Evolutionary conservation across 768 basidiomycete genomes (phyloP).

Genomic region (Basidioascus undulatus): DNA sequence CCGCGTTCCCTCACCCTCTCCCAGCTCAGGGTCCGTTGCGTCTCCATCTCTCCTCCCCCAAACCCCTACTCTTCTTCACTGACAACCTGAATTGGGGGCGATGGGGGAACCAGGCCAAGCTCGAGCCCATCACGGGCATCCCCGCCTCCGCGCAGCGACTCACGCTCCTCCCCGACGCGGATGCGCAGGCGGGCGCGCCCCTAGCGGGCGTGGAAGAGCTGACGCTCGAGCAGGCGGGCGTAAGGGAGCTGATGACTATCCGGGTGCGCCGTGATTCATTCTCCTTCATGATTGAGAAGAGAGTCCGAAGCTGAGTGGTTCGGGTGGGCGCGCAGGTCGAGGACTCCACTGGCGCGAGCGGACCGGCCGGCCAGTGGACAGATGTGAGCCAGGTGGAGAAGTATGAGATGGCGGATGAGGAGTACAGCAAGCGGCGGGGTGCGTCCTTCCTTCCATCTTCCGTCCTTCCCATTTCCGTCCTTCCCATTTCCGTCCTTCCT

Average conservation of each 20-base stretch:
- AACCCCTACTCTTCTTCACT: background rate
- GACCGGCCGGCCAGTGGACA: conserved; percentile 64
- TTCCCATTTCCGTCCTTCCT: background rate
- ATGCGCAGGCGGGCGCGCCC: conserved; percentile 23
- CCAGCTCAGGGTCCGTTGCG: conserved; percentile 46
- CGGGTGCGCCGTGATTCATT: conserved; percentile 43
- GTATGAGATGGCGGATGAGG: conserved; percentile 61
- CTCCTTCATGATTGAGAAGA: too few species aligned
- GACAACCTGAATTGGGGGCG: too few species aligned
- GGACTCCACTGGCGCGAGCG: too few species aligned
- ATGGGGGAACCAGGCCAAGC: conserved; percentile 57
- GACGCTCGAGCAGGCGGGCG: conserved; percentile 47
- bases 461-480: too few species aligned
- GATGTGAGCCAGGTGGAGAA: conserved; percentile 75
- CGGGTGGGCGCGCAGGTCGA: too few species aligned
- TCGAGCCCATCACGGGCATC: conserved; percentile 81
- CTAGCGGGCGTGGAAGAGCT: conserved; percentile 35
- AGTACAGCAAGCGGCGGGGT: conserved; percentile 65
- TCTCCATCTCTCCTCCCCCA: background rate
- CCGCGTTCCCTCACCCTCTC: conserved; percentile 48
- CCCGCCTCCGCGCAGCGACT: conserved; percentile 47
- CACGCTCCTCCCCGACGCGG: conserved; percentile 30
- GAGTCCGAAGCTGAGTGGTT: too few species aligned
- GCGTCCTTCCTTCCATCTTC: conserved; percentile 5
- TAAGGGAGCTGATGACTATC: conserved; percentile 53